Percentiles rank a stretch among this genome's conserved stretches.
Evolutionary conservation across 495 filamentous ascomycete genomes (phyloP).

Genomic region (Copromyces sp.): DNA sequence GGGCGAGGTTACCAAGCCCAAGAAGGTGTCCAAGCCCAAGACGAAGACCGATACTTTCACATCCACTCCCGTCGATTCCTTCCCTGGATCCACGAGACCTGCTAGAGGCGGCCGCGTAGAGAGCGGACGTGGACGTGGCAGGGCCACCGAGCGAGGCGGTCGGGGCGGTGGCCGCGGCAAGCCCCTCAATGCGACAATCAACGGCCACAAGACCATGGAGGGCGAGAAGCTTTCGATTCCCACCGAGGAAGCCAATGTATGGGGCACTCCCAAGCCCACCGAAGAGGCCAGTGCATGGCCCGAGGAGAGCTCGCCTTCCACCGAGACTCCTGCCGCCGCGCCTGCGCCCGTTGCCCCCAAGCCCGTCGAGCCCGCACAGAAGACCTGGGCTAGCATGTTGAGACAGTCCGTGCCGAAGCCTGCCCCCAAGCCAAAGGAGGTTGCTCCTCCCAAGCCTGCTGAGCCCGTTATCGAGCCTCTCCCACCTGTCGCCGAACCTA

Average conservation of each 20-base stretch:
- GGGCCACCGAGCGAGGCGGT: conserved; percentile 60
- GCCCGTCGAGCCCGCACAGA: conserved; percentile 27
- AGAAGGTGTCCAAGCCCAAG: conserved; percentile 77
- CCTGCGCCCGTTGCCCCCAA: conserved; percentile 18
- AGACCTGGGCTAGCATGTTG: conserved; percentile 50
- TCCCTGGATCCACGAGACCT: conserved; percentile 26
- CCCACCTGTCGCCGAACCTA: conserved; percentile 19
- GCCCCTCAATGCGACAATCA: conserved; percentile 42
- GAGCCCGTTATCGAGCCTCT: conserved; percentile 31
- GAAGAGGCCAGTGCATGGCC: conserved; percentile 21
- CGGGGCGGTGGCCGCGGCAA: conserved; percentile 51
- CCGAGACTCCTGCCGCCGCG: conserved; percentile 5
- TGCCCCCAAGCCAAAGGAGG: conserved; percentile 36
- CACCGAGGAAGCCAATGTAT: conserved; percentile 35
- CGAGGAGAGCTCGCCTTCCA: conserved; percentile 7
- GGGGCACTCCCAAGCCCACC: conserved; percentile 26
- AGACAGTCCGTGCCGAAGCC: conserved; percentile 35
- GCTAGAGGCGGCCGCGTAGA: conserved; percentile 60
- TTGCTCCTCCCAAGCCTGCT: conserved; percentile 26
- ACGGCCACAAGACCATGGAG: conserved; percentile 41
- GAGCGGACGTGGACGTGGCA: conserved; percentile 55
- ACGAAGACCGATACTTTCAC: conserved; percentile 55
- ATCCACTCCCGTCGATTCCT: conserved; percentile 42
- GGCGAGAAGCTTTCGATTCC: conserved; percentile 36
- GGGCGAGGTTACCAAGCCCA: conserved; percentile 90